Evolutionary conservation across 768 basidiomycete species (phyloP).

Genomic region (Calvatia gigantea): DNA sequence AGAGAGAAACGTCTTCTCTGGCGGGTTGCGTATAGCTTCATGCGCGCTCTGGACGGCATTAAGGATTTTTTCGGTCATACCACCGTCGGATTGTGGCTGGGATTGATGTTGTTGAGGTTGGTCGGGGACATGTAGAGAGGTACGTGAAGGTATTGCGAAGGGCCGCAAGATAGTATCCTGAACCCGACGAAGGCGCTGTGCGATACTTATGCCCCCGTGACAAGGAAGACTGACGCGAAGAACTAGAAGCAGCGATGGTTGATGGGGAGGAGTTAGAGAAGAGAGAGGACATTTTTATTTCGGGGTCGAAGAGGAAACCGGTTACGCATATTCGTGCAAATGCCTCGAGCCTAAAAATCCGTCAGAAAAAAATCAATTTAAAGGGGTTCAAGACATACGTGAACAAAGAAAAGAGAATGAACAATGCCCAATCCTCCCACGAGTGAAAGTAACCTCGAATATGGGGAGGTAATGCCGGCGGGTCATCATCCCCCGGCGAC

Average conservation of each 20-base stretch:
- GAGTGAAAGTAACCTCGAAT: constrained; percentile 73
- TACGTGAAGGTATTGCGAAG: constrained; percentile 40
- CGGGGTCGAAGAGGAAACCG: constrained; percentile 85
- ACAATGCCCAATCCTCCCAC: constrained; percentile 91
- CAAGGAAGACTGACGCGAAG: constrained; percentile 34
- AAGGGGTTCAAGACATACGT: constrained; percentile 52
- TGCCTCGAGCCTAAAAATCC: constrained; percentile 67
- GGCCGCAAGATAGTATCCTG: constrained; percentile 49
- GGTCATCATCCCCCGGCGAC: too few relatives aligned
- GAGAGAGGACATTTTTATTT: constrained; percentile 50
- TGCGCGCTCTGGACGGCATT: constrained; percentile 32
- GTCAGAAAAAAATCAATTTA: constrained; percentile 10
- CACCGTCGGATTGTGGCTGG: constrained; percentile 19
- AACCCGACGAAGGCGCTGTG: constrained; percentile 40
- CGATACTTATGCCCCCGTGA: constrained; percentile 42
- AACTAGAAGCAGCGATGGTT: constrained; percentile 23
- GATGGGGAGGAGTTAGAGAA: constrained; percentile 38
- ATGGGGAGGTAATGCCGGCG: constrained; percentile 34
- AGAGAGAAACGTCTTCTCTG: constrained; percentile 48
- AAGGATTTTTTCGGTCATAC: constrained; percentile 25
- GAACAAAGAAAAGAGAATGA: constrained; percentile 80
- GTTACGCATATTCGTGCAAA: constrained; percentile 86
- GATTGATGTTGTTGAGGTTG: constrained; percentile 14
- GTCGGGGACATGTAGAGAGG: constrained; percentile 18
- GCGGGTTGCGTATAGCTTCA: constrained; percentile 37